Base-by-base conservation (phyloP, 2,329 filamentous ascomycete species). In the Graphiopsis chlorocephala region DNA sequence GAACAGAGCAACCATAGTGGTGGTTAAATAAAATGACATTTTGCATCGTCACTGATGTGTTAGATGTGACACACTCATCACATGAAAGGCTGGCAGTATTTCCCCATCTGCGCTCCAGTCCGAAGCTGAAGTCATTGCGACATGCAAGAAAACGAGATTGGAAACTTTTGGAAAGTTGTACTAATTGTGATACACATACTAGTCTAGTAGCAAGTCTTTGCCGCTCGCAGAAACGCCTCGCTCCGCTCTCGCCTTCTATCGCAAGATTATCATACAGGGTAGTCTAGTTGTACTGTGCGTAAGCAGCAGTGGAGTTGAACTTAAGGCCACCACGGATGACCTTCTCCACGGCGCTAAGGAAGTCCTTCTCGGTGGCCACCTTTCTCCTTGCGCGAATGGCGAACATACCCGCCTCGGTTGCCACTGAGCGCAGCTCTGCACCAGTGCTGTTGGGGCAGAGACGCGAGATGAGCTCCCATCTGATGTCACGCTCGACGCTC, bases 261-360 rank as follows among this genome's bases (percentile, higher is more conserved):
- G 48, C 60, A 29, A 42, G 35, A 33, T 20, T 53, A 64, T 64
- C 62, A 59, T 64, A 64, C 62, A 64, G n/a, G 26, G 12, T 26
- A 33, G 26, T 48, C 35, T 96, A 98, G 81, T 99, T 99, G 86
- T 99, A 99, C 82, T 98, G 95, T 86, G 95, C 95, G 83, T 99
- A 99, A 68, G 91, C 93, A 58, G 95, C 94, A 66, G 95, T 99
- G 65, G 91, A 96, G 87, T 97, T 98, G 85, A 99, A 99, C 87
- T 99, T 99, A 78, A 97, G 84, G 80, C 98, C 97, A 73, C 91
- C 93, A 86, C 97, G 97, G 83, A 98, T 98, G 69, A 99, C 95
- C 88, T 99, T 99, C 84, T 99, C 95, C 67, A 99, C 95, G 2
- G 95, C 94, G 65, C 92, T 93, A 72, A 99, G 82, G 81, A 99